Conservation (phyloP, 2,329 filamentous ascomycete species). For the Aschersonia sp. region DNA sequence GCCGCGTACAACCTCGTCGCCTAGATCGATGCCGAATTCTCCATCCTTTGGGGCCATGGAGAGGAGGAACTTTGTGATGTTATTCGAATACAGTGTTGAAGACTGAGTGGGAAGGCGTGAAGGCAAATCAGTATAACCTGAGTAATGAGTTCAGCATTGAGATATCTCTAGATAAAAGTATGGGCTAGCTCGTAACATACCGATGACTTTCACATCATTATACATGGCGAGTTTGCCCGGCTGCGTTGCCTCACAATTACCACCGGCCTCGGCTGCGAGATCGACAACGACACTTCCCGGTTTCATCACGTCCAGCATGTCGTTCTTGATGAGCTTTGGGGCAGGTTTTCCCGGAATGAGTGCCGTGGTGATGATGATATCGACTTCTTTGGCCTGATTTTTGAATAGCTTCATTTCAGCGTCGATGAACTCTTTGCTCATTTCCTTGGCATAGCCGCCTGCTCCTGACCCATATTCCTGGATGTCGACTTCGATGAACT, state of each 20-base stretch:
- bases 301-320: constrained; percentile 74
- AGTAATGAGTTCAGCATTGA: background rate
- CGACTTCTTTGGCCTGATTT: constrained; percentile 74
- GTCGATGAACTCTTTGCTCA: constrained; percentile 87
- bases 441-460: constrained; percentile 83
- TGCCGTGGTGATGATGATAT: constrained; percentile 89
- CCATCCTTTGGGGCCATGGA: constrained; percentile 69
- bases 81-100: constrained; percentile 84
- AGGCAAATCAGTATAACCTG: constrained; percentile 73
- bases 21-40: constrained; percentile 64
- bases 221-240: constrained; percentile 56
- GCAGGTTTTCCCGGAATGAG: constrained; percentile 74
- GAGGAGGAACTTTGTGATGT: constrained; percentile 76
- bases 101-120: constrained; percentile 79
- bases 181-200: constrained; percentile 25
- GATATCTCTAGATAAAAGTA: background rate
- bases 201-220: constrained; percentile 73
- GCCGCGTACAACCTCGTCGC: constrained; percentile 74
- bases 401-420: constrained; percentile 88
- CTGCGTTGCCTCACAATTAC: constrained; percentile 73
- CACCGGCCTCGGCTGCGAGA: constrained; percentile 73
- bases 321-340: constrained; percentile 69
- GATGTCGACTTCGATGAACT: constrained; percentile 77
- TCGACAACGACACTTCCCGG: constrained; percentile 82
- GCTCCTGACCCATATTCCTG: constrained; percentile 73